Percentiles rank a stretch among this genome's conserved stretches.
These are phyloP conservation scores for Daldinia vernicosa DNA, from an alignment of 495 filamentous ascomycete species.

Conservation along the genomic window DNA sequence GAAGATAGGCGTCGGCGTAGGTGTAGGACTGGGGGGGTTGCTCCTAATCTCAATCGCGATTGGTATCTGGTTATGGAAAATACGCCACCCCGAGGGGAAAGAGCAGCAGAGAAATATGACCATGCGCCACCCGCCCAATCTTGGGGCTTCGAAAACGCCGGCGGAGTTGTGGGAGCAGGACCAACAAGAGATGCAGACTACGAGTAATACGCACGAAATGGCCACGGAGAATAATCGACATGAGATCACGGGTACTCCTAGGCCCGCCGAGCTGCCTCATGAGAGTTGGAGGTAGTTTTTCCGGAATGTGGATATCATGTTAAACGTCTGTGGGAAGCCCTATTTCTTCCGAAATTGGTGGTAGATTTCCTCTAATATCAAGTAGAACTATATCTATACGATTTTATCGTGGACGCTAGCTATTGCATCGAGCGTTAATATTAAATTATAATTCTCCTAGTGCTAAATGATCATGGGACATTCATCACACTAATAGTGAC, in stretches of 20 bases:
- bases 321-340: no score
- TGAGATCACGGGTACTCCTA: background rate
- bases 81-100: background rate
- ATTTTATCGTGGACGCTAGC: no score
- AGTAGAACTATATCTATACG: no score
- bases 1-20: background rate
- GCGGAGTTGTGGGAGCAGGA: conserved; percentile 12
- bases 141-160: background rate
- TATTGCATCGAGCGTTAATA: background rate
- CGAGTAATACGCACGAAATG: conserved; percentile 16
- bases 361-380: no score
- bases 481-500: conserved; percentile 54
- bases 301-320: background rate
- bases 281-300: background rate
- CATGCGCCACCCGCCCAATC: background rate
- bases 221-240: background rate
- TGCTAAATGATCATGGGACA: conserved; percentile 6
- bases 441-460: background rate
- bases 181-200: conserved; percentile 11
- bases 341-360: no score
- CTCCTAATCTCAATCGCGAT: background rate
- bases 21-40: background rate
- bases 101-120: background rate
- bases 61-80: background rate
- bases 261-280: background rate